Conservation (phyloP, 306 rosid genomes). For the Cyamopsis tetragonoloba region DNA sequence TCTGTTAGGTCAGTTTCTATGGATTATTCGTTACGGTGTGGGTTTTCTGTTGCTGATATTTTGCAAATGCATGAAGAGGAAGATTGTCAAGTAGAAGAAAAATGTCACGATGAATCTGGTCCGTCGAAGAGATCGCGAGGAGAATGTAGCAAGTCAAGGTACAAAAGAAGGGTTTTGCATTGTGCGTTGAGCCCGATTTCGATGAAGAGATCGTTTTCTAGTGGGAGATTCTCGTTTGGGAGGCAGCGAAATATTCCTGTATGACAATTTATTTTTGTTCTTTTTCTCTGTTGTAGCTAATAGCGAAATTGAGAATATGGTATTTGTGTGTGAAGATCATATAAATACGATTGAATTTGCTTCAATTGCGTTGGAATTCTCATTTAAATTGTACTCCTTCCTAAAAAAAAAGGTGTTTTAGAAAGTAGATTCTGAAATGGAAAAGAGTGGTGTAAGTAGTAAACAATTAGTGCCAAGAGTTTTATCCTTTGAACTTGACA, state of each 20-base stretch:
- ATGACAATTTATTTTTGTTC: constrained; percentile 13
- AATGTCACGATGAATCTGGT: constrained; percentile 30
- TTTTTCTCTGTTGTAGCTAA: too few relatives aligned
- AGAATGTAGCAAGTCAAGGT: constrained; percentile 34
- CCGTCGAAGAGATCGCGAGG: constrained; percentile 42
- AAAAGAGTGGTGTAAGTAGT: too few relatives aligned
- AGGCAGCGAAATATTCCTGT: constrained; percentile 36
- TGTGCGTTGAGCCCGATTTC: constrained; percentile 51
- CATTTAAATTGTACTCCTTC: too few relatives aligned
- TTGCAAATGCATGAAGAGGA: constrained; percentile 38
- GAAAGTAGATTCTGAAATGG: too few relatives aligned
- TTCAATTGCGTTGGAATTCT: too few relatives aligned
- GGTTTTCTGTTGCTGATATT: constrained; percentile 38
- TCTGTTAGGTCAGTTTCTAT: constrained; percentile 55
- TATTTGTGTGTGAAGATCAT: too few relatives aligned
- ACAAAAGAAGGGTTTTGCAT: constrained; percentile 42
- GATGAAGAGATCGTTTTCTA: constrained; percentile 74
- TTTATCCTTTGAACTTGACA: too few relatives aligned
- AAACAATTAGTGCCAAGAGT: too few relatives aligned
- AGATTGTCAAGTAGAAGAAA: constrained; percentile 32
- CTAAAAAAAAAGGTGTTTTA: too few relatives aligned
- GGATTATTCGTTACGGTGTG: constrained; percentile 48
- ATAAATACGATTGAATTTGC: background rate
- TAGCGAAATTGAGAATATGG: too few relatives aligned
- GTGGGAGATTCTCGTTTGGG: constrained; percentile 50